Evolutionary conservation across 345 rosid species (phyloP).

Genomic region (Populus nigra): DNA sequence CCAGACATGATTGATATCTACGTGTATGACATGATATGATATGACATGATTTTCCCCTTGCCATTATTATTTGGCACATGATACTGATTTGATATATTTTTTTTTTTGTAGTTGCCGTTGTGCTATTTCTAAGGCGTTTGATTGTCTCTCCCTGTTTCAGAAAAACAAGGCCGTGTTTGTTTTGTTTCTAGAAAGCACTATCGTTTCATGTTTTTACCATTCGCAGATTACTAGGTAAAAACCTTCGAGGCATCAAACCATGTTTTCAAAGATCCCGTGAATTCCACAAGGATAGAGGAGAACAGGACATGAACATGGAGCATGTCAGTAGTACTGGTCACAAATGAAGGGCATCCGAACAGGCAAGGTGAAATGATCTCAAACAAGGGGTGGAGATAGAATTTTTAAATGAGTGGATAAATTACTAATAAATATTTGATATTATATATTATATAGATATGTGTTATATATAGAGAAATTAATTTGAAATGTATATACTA

Average conservation of each 20-base stretch:
- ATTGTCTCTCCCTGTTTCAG: constrained; percentile 6
- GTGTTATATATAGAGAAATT: too few species aligned
- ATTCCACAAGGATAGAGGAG: too few species aligned
- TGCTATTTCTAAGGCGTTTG: constrained; percentile 11
- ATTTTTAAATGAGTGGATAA: too few species aligned
- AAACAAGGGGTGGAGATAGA: too few species aligned
- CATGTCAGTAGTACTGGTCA: not conserved
- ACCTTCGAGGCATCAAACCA: not conserved
- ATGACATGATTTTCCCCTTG: constrained; percentile 25
- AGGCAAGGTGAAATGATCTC: not conserved
- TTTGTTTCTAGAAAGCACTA: too few species aligned
- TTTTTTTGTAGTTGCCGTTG: constrained; percentile 1
- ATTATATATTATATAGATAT: too few species aligned
- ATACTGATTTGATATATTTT: too few species aligned
- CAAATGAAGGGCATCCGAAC: not conserved
- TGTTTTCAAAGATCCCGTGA: not conserved
- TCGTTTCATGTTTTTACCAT: too few species aligned
- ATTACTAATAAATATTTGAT: too few species aligned
- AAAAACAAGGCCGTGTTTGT: too few species aligned
- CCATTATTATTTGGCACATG: not conserved
- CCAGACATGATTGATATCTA: constrained; percentile 23
- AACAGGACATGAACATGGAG: not conserved
- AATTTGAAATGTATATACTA: too few species aligned
- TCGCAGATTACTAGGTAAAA: too few species aligned
- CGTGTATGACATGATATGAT: constrained; percentile 3